Conservation (phyloP, 78 protist species). For the Capsaspora owczarzaki region DNA sequence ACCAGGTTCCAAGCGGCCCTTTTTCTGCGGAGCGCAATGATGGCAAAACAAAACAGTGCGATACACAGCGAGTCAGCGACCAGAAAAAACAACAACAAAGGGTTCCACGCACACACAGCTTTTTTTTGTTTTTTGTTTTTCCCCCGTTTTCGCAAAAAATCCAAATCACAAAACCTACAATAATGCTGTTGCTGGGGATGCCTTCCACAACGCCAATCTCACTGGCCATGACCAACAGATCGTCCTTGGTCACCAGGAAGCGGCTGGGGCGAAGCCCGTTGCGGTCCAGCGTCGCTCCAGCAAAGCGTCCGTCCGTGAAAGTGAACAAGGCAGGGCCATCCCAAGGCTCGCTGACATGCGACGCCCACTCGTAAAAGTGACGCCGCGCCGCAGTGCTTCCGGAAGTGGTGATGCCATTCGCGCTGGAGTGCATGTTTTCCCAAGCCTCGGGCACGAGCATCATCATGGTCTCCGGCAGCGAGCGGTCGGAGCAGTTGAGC, state of each 20-base stretch:
- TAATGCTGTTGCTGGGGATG: not conserved
- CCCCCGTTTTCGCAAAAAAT: not conserved
- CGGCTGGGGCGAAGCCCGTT: slow-evolving; percentile 85
- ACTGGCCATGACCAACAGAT: slow-evolving; percentile 46
- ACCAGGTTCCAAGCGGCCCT: slow-evolving; percentile 77
- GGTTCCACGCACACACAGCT: no score
- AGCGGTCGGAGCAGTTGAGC: slow-evolving; percentile 20
- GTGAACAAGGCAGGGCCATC: slow-evolving; percentile 84
- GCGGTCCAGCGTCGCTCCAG: slow-evolving; percentile 72
- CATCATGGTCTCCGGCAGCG: slow-evolving; percentile 61
- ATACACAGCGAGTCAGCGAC: not conserved
- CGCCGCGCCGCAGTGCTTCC: slow-evolving; percentile 31
- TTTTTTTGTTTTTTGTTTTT: not conserved
- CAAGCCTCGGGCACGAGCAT: slow-evolving; percentile 81
- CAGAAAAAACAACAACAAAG: no score
- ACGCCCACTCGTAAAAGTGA: slow-evolving; percentile 47
- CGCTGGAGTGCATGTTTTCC: slow-evolving; percentile 40
- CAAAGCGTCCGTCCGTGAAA: slow-evolving; percentile 69
- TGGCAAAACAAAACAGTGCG: not conserved
- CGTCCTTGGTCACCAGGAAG: slow-evolving; percentile 53
- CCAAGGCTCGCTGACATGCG: slow-evolving; percentile 77
- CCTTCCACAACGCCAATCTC: slow-evolving; percentile 51
- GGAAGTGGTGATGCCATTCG: no score
- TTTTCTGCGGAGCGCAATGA: not conserved
- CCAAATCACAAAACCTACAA: not conserved